Percentiles rank a stretch among this genome's conserved stretches.
These are phyloP conservation scores for Fraxinus floribunda DNA, from an alignment of 305 asterid species.

Conservation along the genomic window DNA sequence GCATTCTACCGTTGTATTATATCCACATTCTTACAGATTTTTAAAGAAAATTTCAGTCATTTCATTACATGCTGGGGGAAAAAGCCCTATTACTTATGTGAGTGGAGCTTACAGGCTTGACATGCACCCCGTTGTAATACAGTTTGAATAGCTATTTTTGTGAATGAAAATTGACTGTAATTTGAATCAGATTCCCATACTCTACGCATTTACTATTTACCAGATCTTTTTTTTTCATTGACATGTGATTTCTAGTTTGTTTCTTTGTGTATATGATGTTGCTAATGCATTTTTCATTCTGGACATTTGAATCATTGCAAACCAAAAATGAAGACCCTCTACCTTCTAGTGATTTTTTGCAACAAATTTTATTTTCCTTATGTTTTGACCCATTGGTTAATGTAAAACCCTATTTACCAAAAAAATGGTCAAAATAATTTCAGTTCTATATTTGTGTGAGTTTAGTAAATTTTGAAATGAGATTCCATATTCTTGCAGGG, in stretches of 20 bases:
- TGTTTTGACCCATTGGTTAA: not conserved
- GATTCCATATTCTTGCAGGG: conserved; percentile 48
- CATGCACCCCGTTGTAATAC: not conserved
- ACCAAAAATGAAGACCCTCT: not conserved
- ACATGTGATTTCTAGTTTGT: not conserved
- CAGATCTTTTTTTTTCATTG: not conserved
- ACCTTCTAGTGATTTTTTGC: not conserved
- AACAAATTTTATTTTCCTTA: not conserved
- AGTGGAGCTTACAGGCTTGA: not conserved
- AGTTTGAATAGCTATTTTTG: not conserved
- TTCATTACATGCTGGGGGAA: not conserved
- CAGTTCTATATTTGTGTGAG: not conserved
- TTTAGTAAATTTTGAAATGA: conserved; percentile 14
- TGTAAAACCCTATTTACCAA: not conserved
- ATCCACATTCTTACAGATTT: not conserved
- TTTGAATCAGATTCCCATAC: not conserved
- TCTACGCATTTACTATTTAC: not conserved
- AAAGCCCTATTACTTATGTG: not conserved
- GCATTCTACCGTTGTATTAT: not conserved
- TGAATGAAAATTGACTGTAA: not conserved
- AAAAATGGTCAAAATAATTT: conserved; percentile 5
- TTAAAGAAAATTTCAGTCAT: not conserved
- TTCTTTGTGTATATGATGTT: not conserved
- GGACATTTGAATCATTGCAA: not conserved
- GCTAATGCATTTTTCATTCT: not conserved